Percentiles rank a stretch among this genome's conserved stretches.
Conservation (phyloP, 2,329 filamentous ascomycete genomes). For the Ophiobolus disseminans region DNA sequence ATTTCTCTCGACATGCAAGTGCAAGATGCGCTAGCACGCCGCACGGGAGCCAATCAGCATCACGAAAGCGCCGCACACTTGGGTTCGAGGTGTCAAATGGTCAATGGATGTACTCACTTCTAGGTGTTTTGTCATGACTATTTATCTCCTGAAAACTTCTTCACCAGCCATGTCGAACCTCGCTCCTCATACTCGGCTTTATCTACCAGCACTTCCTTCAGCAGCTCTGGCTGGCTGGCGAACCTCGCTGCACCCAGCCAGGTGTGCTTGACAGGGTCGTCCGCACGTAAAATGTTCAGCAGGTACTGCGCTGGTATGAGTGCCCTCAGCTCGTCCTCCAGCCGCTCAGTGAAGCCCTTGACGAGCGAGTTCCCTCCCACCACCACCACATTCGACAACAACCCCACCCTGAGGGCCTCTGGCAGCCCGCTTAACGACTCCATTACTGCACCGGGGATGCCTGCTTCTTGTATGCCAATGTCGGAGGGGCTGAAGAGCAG, state of each 20-base stretch:
- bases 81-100: neutral
- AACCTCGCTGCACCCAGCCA: constrained; percentile 87
- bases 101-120: neutral
- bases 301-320: constrained; percentile 46
- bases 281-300: constrained; percentile 56
- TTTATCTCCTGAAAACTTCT: constrained; percentile 65
- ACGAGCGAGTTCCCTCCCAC: constrained; percentile 86
- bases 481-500: constrained; percentile 86
- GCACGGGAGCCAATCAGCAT: constrained; percentile 30
- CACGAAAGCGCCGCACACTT: constrained; percentile 18
- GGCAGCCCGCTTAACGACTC: constrained; percentile 79
- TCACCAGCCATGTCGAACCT: constrained; percentile 74
- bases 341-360: constrained; percentile 78
- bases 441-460: constrained; percentile 81
- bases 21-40: constrained; percentile 20
- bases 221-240: constrained; percentile 69
- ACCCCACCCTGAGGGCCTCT: constrained; percentile 79
- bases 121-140: too few relatives aligned
- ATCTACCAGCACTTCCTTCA: constrained; percentile 76
- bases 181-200: constrained; percentile 90
- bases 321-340: constrained; percentile 75
- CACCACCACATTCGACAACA: constrained; percentile 86
- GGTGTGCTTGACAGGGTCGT: constrained; percentile 81
- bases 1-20: constrained; percentile 20
- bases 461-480: constrained; percentile 82